Conservation (phyloP, 2,329 filamentous ascomycete genomes). For the Hypoxylon sp. region DNA sequence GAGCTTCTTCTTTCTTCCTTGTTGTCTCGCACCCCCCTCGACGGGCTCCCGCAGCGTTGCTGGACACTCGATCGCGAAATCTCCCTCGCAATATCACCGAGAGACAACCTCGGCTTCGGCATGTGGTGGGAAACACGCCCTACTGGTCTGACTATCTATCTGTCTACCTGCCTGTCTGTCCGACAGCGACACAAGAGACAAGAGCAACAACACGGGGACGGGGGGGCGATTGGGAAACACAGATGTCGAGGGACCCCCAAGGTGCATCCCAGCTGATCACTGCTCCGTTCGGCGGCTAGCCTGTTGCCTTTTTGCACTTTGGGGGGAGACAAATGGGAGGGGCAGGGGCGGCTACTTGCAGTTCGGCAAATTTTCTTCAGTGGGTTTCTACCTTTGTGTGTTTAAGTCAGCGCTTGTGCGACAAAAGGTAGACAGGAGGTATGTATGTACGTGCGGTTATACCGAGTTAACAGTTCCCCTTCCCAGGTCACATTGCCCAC, state of each 20-base stretch:
- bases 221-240: slow-evolving; percentile 27
- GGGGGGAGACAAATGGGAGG: slow-evolving; percentile 8
- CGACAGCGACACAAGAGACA: slow-evolving; percentile 11
- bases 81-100: slow-evolving; percentile 34
- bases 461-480: background rate
- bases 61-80: slow-evolving; percentile 1
- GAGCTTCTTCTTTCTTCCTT: background rate
- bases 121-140: slow-evolving; percentile 20
- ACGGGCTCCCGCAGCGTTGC: slow-evolving; percentile 31
- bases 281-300: slow-evolving; percentile 33
- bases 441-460: slow-evolving; percentile 8
- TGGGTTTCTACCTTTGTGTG: slow-evolving; percentile 7
- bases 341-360: slow-evolving; percentile 37
- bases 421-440: slow-evolving; percentile 1
- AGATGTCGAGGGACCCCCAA: slow-evolving; percentile 20
- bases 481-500: background rate
- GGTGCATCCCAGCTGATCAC: slow-evolving; percentile 33
- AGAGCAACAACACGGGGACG: background rate
- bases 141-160: background rate
- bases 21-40: slow-evolving; percentile 29
- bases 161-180: slow-evolving; percentile 14
- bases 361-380: slow-evolving; percentile 38
- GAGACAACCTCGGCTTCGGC: slow-evolving; percentile 31
- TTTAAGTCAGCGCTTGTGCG: slow-evolving; percentile 19
- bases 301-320: slow-evolving; percentile 16